Conservation (phyloP, 164 flowering plant species). For the Tetracentron sinense region DNA sequence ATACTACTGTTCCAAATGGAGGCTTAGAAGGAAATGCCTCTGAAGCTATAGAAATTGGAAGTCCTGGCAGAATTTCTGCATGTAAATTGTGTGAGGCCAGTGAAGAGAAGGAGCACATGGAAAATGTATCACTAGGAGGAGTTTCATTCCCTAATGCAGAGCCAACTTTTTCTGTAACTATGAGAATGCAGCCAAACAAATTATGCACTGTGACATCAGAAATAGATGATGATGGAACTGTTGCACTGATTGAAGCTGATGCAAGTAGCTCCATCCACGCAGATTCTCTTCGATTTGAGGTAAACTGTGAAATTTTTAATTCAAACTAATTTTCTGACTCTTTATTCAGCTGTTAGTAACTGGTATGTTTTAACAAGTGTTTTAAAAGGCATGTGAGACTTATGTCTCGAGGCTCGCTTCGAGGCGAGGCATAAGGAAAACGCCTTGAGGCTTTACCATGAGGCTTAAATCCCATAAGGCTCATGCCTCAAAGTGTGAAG, state of each 20-base stretch:
- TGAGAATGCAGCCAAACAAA: conserved; percentile 21
- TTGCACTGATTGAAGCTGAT: conserved; percentile 22
- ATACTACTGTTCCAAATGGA: conserved; percentile 6
- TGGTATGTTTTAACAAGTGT: no score
- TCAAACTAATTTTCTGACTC: no score
- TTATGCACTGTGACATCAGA: conserved; percentile 8
- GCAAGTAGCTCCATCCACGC: conserved; percentile 17
- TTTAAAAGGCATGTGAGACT: no score
- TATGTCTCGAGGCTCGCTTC: no score
- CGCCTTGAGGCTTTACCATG: no score
- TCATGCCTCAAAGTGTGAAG: no score
- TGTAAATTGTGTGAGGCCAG: conserved; percentile 6
- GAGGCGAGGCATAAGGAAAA: no score
- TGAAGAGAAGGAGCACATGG: neutral
- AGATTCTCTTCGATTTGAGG: conserved; percentile 56
- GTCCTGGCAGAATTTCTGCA: conserved; percentile 6
- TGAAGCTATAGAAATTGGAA: conserved; percentile 7
- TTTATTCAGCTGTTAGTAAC: no score
- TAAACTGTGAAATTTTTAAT: no score
- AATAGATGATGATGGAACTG: conserved; percentile 12
- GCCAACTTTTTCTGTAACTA: neutral
- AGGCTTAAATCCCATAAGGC: no score
- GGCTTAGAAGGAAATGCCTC: conserved; percentile 10
- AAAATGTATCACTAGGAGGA: neutral
- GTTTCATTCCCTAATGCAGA: neutral